These are phyloP conservation scores for Lentinula boryana DNA, from an alignment of 768 basidiomycete genomes.

Conservation along the genomic window DNA sequence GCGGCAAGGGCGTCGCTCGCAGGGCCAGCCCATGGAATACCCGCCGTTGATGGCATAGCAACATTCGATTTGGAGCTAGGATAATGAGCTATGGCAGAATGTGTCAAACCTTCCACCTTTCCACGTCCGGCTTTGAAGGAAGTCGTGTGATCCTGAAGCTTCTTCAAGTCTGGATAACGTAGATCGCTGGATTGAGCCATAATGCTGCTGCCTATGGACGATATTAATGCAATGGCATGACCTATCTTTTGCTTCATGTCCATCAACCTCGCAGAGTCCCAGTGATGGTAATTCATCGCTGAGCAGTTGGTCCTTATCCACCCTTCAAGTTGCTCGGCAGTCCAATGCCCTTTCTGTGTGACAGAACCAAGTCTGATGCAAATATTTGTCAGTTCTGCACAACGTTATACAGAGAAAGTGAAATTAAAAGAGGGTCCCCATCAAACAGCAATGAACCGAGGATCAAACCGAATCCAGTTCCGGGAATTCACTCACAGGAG, in stretches of 20 bases:
- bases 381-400: background rate
- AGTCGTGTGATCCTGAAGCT: background rate
- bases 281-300: constrained; percentile 56
- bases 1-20: background rate
- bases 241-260: constrained; percentile 44
- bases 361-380: constrained; percentile 45
- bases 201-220: background rate
- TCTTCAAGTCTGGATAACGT: background rate
- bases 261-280: constrained; percentile 34
- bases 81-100: background rate
- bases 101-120: background rate
- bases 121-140: background rate
- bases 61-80: background rate
- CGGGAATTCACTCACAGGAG: constrained; percentile 40
- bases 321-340: constrained; percentile 40
- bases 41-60: background rate
- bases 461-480: background rate
- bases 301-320: constrained; percentile 57
- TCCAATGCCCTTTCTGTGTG: constrained; percentile 51
- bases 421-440: background rate
- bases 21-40: background rate
- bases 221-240: constrained; percentile 37
- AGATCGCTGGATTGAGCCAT: background rate
- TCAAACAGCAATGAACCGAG: background rate
- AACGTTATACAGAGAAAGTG: too few relatives aligned